These are phyloP conservation scores for Leccinum olivaceopallidum DNA, from an alignment of 768 basidiomycete species.

Conservation along the genomic window DNA sequence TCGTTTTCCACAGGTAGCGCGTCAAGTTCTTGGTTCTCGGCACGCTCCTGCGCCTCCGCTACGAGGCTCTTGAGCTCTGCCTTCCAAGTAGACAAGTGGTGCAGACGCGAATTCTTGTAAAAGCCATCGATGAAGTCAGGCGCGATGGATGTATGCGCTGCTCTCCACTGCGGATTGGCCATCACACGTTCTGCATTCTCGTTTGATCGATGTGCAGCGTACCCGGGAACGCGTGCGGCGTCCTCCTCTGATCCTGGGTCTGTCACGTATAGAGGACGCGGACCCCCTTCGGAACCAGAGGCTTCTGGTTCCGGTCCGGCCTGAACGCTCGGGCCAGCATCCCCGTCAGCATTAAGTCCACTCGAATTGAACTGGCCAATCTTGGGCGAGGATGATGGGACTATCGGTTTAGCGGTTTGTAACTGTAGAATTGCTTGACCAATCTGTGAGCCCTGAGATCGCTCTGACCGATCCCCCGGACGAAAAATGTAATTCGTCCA, in stretches of 20 bases:
- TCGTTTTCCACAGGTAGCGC: constrained; percentile 1
- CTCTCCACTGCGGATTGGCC: constrained; percentile 83
- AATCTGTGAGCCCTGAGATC: constrained; percentile 44
- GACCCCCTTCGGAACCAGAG: constrained; percentile 10
- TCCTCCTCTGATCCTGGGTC: constrained; percentile 45
- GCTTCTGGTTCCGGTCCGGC: not conserved
- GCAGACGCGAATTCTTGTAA: constrained; percentile 86
- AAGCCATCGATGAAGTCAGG: constrained; percentile 86
- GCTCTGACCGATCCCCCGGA: constrained; percentile 48
- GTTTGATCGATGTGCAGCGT: constrained; percentile 72
- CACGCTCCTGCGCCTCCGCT: constrained; percentile 72
- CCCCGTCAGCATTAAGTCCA: not conserved
- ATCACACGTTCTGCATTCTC: constrained; percentile 74
- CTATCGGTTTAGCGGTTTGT: constrained; percentile 5
- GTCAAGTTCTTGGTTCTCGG: constrained; percentile 42
- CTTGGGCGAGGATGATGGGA: constrained; percentile 1
- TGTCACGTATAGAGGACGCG: constrained; percentile 37
- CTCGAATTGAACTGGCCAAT: not conserved
- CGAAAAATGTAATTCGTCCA: constrained; percentile 76
- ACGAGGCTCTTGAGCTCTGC: constrained; percentile 82
- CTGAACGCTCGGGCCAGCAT: constrained; percentile 5
- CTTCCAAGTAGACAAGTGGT: constrained; percentile 92
- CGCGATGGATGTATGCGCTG: constrained; percentile 82
- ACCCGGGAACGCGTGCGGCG: constrained; percentile 53
- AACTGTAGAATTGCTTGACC: constrained; percentile 21